Evolutionary conservation across 2,329 filamentous ascomycete genomes (phyloP).

Genomic region (Fusarium brevicatenulatum): DNA sequence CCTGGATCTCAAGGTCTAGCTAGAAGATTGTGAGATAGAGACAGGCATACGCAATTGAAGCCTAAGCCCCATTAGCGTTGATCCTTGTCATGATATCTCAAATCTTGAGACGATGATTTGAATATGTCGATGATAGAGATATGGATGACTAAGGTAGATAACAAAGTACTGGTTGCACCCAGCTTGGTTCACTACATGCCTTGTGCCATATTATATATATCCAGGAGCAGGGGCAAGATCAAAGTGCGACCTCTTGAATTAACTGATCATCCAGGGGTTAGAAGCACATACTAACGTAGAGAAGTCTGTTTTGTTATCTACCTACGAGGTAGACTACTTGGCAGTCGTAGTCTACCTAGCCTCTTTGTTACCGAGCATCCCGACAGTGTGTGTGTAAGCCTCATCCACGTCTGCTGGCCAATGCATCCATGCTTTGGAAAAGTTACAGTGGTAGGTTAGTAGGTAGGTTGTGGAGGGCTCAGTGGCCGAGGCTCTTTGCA

Average conservation of each 20-base stretch:
- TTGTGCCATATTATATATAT: background rate
- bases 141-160: background rate
- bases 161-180: background rate
- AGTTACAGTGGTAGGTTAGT: background rate
- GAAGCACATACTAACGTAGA: background rate
- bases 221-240: background rate
- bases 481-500: background rate
- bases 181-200: background rate
- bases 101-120: background rate
- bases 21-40: background rate
- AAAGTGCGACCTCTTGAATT: background rate
- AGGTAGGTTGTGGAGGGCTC: background rate
- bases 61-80: background rate
- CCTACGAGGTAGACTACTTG: background rate
- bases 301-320: background rate
- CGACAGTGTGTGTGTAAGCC: slow-evolving; percentile 22
- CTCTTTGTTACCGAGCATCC: slow-evolving; percentile 15
- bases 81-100: background rate
- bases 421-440: background rate
- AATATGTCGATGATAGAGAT: background rate
- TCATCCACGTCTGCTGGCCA: slow-evolving; percentile 1
- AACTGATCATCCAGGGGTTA: background rate
- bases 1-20: background rate
- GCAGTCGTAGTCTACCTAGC: background rate
- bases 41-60: background rate